Conservation (phyloP, 805 yeast species). For the Yamadazyma philogaea region DNA sequence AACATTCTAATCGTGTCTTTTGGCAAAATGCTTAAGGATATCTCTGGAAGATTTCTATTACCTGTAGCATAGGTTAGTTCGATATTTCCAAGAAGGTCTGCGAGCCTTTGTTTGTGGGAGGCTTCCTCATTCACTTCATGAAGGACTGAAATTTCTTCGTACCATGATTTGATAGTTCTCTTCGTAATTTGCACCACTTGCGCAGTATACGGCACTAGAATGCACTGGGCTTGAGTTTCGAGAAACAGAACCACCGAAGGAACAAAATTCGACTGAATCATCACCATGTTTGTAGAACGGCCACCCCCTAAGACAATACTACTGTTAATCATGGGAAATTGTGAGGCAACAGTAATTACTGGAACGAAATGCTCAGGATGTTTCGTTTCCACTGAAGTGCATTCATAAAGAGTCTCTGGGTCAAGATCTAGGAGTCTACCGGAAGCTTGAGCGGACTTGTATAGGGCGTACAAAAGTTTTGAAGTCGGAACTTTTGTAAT, state of each 20-base stretch:
- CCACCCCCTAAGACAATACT: not conserved
- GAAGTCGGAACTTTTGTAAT: not conserved
- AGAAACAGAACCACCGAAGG: constrained; percentile 1
- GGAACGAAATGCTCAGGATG: not conserved
- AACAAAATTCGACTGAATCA: not conserved
- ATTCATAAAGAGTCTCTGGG: not conserved
- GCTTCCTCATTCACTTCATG: not conserved
- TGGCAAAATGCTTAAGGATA: constrained; percentile 21
- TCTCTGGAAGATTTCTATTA: constrained; percentile 19
- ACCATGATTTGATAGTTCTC: not conserved
- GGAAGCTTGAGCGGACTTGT: not conserved
- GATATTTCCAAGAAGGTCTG: constrained; percentile 9
- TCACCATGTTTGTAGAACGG: not conserved
- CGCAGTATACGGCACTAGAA: constrained; percentile 4
- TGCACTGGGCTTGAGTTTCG: not conserved
- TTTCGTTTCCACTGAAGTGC: not conserved
- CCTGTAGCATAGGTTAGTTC: constrained; percentile 9
- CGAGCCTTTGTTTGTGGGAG: not conserved
- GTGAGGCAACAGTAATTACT: not conserved
- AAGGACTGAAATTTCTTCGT: not conserved
- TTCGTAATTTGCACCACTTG: not conserved
- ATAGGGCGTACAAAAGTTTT: not conserved
- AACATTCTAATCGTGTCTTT: constrained; percentile 15
- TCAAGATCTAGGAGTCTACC: not conserved
- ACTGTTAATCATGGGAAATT: not conserved